Conservation (phyloP, 495 filamentous ascomycete species). For the Schizothecium vesticola region DNA sequence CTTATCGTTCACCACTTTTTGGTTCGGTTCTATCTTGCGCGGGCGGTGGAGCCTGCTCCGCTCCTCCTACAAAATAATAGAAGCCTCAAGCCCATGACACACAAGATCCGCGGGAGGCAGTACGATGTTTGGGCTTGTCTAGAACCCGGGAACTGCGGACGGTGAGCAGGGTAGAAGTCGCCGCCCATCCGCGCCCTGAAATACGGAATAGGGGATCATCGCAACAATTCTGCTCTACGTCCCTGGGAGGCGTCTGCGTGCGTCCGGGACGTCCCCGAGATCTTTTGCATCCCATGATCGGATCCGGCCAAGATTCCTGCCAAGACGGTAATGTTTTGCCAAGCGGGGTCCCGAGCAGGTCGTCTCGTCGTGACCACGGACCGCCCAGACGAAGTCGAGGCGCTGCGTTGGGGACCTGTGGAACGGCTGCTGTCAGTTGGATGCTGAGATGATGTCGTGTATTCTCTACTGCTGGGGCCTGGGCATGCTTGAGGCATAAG, state of each 20-base stretch:
- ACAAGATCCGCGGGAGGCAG: not conserved
- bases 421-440: constrained; percentile 10
- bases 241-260: not conserved
- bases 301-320: not conserved
- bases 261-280: not conserved
- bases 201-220: not conserved
- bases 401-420: not conserved
- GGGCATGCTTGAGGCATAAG: not conserved
- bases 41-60: not conserved
- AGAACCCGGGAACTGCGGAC: not conserved
- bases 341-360: not conserved
- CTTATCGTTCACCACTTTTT: not conserved
- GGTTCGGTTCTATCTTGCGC: not conserved
- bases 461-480: not conserved
- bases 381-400: not conserved
- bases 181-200: not conserved
- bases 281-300: not conserved
- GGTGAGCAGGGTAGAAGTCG: not conserved
- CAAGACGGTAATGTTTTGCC: not conserved
- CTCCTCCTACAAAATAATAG: not conserved
- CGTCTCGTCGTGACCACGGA: not conserved
- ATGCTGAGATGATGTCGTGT: not conserved
- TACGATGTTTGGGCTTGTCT: not conserved
- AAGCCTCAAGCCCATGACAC: not conserved
- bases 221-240: not conserved